These are phyloP conservation scores for Ceriops zippeliana DNA, from an alignment of 345 rosid genomes.

Conservation along the genomic window DNA sequence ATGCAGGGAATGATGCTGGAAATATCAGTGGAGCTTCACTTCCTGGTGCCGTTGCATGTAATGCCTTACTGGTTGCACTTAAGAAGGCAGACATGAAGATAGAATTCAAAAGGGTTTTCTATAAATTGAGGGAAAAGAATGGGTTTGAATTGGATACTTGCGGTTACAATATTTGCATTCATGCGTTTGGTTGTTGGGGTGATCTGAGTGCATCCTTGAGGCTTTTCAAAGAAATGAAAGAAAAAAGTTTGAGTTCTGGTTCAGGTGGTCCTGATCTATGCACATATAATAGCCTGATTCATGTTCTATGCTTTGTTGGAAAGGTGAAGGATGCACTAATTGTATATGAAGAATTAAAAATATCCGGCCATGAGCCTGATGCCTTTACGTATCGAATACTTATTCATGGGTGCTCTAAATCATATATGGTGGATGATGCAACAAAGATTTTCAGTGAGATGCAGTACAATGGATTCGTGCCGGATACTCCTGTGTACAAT, in stretches of 20 bases:
- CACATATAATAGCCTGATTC: slow-evolving; percentile 86
- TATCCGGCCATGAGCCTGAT: slow-evolving; percentile 85
- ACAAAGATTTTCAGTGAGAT: slow-evolving; percentile 58
- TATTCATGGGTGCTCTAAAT: slow-evolving; percentile 74
- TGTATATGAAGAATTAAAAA: slow-evolving; percentile 74
- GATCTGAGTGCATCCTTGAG: slow-evolving; percentile 57
- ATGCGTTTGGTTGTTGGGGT: slow-evolving; percentile 84
- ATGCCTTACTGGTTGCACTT: slow-evolving; percentile 64
- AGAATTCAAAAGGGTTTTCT: slow-evolving; percentile 52
- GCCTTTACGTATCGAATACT: slow-evolving; percentile 61
- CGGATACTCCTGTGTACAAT: slow-evolving; percentile 59
- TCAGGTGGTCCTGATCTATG: slow-evolving; percentile 64
- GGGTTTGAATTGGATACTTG: slow-evolving; percentile 59
- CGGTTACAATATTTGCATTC: slow-evolving; percentile 81
- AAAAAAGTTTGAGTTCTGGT: slow-evolving; percentile 35
- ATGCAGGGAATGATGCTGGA: background rate
- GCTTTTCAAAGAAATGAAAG: slow-evolving; percentile 81
- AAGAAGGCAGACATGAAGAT: slow-evolving; percentile 51
- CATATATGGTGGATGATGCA: slow-evolving; percentile 67
- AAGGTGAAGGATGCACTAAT: slow-evolving; percentile 69
- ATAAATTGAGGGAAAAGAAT: slow-evolving; percentile 37
- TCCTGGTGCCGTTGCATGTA: slow-evolving; percentile 56
- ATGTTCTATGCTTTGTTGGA: slow-evolving; percentile 61
- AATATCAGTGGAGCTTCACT: slow-evolving; percentile 26
- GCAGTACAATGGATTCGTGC: slow-evolving; percentile 66